Conservation (phyloP, 169 alveolate species). For the Eimeria acervulina region DNA sequence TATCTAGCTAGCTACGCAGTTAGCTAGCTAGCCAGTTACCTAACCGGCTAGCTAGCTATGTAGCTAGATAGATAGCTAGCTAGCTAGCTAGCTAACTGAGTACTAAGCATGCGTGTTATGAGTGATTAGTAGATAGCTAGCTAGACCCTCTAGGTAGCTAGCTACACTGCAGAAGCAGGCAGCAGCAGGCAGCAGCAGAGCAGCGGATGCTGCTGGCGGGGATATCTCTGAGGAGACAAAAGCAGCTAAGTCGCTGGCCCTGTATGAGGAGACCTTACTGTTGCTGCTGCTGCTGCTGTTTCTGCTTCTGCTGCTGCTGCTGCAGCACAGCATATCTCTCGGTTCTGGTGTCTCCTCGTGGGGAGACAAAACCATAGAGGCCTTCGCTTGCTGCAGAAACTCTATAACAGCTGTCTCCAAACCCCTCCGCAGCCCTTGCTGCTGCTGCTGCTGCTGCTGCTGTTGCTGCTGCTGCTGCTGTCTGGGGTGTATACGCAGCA, state of each 20-base stretch:
- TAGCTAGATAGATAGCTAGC: neutral
- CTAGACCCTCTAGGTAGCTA: constrained; percentile 62
- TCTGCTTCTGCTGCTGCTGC: constrained; percentile 47
- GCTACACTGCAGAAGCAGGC: neutral
- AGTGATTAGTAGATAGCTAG: neutral
- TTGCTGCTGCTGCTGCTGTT: neutral
- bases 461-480: constrained; percentile 25
- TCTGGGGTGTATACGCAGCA: neutral
- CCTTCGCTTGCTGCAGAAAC: neutral
- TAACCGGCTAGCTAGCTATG: neutral
- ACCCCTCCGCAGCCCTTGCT: neutral
- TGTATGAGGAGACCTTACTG: neutral
- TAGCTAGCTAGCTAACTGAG: neutral
- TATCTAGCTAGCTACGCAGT: neutral
- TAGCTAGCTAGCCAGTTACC: neutral
- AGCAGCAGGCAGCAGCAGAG: neutral
- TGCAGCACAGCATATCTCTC: neutral
- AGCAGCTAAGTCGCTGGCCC: neutral
- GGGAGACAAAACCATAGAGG: neutral
- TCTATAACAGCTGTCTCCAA: neutral
- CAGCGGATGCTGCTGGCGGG: neutral
- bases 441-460: constrained; percentile 62
- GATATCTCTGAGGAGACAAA: neutral
- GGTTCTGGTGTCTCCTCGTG: constrained; percentile 16
- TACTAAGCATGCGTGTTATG: neutral